A percentile compares a stretch with the other conserved stretches of the same genome.
phyloP scores from a whole-genome alignment of 192 early-diverging fungal species.

The Powellomyces hirtus region DNA sequence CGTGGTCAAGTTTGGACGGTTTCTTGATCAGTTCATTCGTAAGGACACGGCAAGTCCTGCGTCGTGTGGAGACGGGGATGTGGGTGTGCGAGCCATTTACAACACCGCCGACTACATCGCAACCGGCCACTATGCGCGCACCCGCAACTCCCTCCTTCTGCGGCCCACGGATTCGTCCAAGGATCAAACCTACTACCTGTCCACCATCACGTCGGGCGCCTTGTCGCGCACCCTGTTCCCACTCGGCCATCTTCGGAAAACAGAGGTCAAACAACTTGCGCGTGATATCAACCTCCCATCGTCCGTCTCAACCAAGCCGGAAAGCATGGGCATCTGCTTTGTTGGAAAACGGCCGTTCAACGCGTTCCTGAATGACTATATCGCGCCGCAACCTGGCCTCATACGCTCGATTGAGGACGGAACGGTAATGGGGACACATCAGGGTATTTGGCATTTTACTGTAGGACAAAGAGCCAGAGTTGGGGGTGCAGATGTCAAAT shows the following conservation, averaged over 20 bases:
- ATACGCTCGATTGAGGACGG: conserved; percentile 45
- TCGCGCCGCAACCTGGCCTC: conserved; percentile 41
- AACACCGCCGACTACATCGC: conserved; percentile 51
- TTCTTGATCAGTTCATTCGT: conserved; percentile 57
- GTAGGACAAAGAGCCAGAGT: conserved; percentile 79
- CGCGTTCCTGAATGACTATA: conserved; percentile 68
- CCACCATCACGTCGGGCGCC: conserved; percentile 51
- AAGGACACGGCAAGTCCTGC: neutral
- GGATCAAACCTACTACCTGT: conserved; percentile 94
- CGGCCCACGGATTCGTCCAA: conserved; percentile 68
- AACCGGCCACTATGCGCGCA: conserved; percentile 65
- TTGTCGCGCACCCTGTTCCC: conserved; percentile 73
- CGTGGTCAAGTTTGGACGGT: conserved; percentile 90
- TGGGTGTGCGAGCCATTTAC: neutral
- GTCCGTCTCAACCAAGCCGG: conserved; percentile 65
- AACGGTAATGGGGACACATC: conserved; percentile 46
- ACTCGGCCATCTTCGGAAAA: conserved; percentile 70
- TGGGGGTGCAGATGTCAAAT: conserved; percentile 48
- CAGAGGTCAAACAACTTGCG: conserved; percentile 72
- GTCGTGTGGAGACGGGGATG: neutral
- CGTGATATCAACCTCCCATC: conserved; percentile 43
- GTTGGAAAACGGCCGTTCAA: conserved; percentile 81
- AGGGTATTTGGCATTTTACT: conserved; percentile 70
- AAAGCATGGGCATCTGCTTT: conserved; percentile 98
- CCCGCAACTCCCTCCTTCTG: conserved; percentile 16